A percentile compares a stretch with the other conserved stretches of the same genome.
phyloP scores from a whole-genome alignment of 306 rosid genomes.

The Inga laurina region DNA sequence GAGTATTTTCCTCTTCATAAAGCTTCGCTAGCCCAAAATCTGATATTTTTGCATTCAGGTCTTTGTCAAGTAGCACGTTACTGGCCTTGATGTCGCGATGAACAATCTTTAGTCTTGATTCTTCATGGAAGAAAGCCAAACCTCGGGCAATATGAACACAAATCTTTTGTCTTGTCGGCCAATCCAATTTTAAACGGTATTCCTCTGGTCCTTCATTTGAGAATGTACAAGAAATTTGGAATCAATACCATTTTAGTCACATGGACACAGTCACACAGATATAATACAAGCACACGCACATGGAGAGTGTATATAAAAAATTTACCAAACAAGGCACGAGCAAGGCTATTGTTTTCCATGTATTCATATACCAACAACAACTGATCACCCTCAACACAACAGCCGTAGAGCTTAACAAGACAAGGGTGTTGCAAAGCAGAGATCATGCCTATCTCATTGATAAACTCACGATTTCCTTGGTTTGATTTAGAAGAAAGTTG shows the following conservation, averaged over 20 bases:
- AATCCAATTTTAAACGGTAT: slow-evolving; percentile 36
- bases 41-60: slow-evolving; percentile 61
- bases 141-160: slow-evolving; percentile 68
- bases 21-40: slow-evolving; percentile 74
- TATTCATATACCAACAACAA: slow-evolving; percentile 47
- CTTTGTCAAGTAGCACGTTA: slow-evolving; percentile 62
- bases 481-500: slow-evolving; percentile 47
- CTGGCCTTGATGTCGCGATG: slow-evolving; percentile 75
- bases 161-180: slow-evolving; percentile 59
- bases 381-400: slow-evolving; percentile 45
- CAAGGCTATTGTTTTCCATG: slow-evolving; percentile 53
- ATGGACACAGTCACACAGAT: background rate
- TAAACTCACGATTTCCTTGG: slow-evolving; percentile 52
- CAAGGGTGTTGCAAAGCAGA: slow-evolving; percentile 49
- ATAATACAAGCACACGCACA: background rate
- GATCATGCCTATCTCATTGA: slow-evolving; percentile 51
- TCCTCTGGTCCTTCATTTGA: slow-evolving; percentile 34
- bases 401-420: slow-evolving; percentile 52
- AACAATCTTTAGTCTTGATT: slow-evolving; percentile 64
- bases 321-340: slow-evolving; percentile 46
- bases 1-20: slow-evolving; percentile 60
- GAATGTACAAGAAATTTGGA: slow-evolving; percentile 15
- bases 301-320: background rate
- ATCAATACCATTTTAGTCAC: background rate
- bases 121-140: slow-evolving; percentile 69